Evolutionary conservation across 768 basidiomycete genomes (phyloP).

Genomic region (Naganishia vishniacii): DNA sequence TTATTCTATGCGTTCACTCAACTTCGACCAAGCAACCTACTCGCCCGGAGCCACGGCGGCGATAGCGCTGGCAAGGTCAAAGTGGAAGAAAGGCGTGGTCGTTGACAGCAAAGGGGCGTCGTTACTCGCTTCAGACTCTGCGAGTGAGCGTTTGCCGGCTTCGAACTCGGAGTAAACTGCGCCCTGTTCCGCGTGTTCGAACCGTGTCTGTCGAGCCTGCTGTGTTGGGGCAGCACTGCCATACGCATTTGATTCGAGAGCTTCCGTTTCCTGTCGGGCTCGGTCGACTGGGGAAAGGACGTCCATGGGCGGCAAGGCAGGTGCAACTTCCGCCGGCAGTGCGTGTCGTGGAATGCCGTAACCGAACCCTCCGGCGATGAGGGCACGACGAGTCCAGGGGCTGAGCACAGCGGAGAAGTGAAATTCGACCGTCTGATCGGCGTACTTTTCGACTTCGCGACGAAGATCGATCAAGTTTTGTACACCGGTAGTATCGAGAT

Average conservation of each 20-base stretch:
- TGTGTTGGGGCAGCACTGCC: not conserved
- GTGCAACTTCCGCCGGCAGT: constrained; percentile 62
- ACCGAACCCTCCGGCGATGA: constrained; percentile 78
- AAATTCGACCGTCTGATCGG: constrained; percentile 68
- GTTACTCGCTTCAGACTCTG: constrained; percentile 15
- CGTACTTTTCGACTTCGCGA: constrained; percentile 79
- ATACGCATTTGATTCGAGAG: constrained; percentile 23
- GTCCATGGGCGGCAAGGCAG: constrained; percentile 59
- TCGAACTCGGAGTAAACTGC: constrained; percentile 21
- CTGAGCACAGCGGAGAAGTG: constrained; percentile 89
- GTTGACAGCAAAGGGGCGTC: constrained; percentile 38
- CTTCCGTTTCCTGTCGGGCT: constrained; percentile 48
- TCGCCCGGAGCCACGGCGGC: constrained; percentile 54
- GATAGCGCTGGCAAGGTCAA: constrained; percentile 71
- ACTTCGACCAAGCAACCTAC: not conserved
- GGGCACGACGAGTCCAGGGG: constrained; percentile 84
- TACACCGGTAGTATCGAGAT: constrained; percentile 85
- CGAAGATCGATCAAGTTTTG: constrained; percentile 88
- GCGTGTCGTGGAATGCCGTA: constrained; percentile 52
- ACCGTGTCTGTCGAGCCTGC: constrained; percentile 33
- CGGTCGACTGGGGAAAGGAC: constrained; percentile 41
- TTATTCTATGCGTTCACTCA: constrained; percentile 1
- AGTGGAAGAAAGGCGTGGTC: constrained; percentile 64
- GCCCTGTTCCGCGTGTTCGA: constrained; percentile 29
- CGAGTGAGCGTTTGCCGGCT: constrained; percentile 22